phyloP scores from a whole-genome alignment of 78 protist species.

The Cavenderia fasciculata region DNA sequence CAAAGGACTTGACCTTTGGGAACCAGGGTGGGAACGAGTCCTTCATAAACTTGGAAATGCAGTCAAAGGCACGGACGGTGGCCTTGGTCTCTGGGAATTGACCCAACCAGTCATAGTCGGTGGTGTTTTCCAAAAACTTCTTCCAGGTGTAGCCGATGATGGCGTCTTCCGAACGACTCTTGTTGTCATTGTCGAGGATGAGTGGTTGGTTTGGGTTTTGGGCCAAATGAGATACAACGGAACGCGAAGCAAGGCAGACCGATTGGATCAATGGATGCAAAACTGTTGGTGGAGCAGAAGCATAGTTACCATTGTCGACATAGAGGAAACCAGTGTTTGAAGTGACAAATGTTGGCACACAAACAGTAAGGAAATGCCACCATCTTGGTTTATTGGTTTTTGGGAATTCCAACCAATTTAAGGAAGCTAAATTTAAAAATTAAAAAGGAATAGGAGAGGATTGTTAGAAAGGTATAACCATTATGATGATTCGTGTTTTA shows the following conservation, averaged over 20 bases:
- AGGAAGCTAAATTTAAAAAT: neutral
- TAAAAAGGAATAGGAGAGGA: no score
- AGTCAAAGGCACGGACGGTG: slow-evolving; percentile 31
- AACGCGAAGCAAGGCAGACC: neutral
- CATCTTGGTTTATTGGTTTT: neutral
- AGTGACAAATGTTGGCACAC: neutral
- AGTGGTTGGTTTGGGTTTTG: slow-evolving; percentile 51
- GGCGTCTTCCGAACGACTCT: slow-evolving; percentile 2
- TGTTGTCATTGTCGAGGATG: slow-evolving; percentile 27
- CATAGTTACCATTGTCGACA: neutral
- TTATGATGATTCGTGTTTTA: neutral
- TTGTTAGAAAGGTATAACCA: no score
- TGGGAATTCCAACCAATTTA: neutral
- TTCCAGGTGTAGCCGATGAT: slow-evolving; percentile 48
- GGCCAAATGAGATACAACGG: neutral
- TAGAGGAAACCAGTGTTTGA: slow-evolving; percentile 17
- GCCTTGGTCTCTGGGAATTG: slow-evolving; percentile 1
- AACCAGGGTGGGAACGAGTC: no score
- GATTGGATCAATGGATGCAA: neutral
- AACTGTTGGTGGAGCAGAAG: neutral
- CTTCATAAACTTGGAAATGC: no score
- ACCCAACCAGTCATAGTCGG: slow-evolving; percentile 10
- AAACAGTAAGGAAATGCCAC: neutral
- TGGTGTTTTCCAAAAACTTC: neutral
- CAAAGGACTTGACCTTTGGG: slow-evolving; percentile 41